These are phyloP conservation scores for Datisca glomerata DNA, from an alignment of 306 rosid genomes.

Conservation along the genomic window DNA sequence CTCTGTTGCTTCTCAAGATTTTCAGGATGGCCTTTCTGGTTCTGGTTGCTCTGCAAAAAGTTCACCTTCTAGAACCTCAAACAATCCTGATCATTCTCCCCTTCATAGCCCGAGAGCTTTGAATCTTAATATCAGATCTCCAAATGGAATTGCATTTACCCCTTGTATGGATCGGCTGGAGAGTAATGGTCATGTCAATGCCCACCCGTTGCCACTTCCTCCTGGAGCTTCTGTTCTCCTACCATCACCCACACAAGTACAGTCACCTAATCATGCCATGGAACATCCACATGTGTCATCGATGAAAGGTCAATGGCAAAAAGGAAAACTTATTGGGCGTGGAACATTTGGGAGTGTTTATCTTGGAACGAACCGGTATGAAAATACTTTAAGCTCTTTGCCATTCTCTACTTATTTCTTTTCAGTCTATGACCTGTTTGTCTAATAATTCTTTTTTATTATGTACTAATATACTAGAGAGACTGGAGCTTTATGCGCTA, in stretches of 20 bases:
- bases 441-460: constrained; percentile 5
- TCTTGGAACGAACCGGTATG: constrained; percentile 68
- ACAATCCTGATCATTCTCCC: constrained; percentile 43
- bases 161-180: constrained; percentile 34
- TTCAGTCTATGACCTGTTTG: too few species aligned
- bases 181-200: constrained; percentile 31
- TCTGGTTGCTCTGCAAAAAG: constrained; percentile 14
- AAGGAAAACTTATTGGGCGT: constrained; percentile 81
- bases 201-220: constrained; percentile 87
- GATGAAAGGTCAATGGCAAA: constrained; percentile 79
- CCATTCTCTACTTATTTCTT: constrained; percentile 10
- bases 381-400: constrained; percentile 5
- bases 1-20: constrained; percentile 17
- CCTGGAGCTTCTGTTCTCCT: constrained; percentile 34
- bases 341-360: constrained; percentile 92
- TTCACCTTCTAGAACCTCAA: constrained; percentile 19
- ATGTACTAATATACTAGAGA: constrained; percentile 32
- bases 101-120: constrained; percentile 30
- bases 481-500: constrained; percentile 92
- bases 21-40: constrained; percentile 20
- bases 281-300: constrained; percentile 27
- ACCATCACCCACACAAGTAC: constrained; percentile 25
- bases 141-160: constrained; percentile 19
- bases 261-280: constrained; percentile 12
- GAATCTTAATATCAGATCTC: constrained; percentile 22